A percentile compares a stretch with the other conserved stretches of the same genome.
These are phyloP conservation scores for Lizonia empirigonia DNA, from an alignment of 2,329 filamentous ascomycete genomes.

Conservation along the genomic window DNA sequence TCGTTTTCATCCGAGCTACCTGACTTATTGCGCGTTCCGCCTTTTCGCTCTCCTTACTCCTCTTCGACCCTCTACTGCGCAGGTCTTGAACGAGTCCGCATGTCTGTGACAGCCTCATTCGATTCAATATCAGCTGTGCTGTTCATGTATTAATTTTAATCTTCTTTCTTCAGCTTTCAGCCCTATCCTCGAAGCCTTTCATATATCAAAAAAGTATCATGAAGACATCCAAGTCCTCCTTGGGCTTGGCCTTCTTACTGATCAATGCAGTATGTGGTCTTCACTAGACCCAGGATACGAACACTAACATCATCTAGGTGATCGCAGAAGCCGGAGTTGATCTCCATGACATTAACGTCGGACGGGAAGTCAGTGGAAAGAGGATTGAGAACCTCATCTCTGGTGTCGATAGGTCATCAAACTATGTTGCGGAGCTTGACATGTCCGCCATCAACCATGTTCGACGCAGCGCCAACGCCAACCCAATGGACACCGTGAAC, in stretches of 20 bases:
- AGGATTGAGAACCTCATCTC: conserved; percentile 34
- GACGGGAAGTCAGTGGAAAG: conserved; percentile 29
- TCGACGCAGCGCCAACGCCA: conserved; percentile 16
- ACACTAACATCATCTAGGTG: conserved; percentile 33
- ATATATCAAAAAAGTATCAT: conserved; percentile 23
- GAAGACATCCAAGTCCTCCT: conserved; percentile 36
- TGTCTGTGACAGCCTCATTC: conserved; percentile 39
- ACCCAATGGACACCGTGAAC: conserved; percentile 15
- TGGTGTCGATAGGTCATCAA: conserved; percentile 25
- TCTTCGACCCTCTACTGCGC: conserved; percentile 45
- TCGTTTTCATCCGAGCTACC: conserved; percentile 33
- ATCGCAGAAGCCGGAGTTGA: conserved; percentile 34
- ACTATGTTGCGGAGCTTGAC: conserved; percentile 22
- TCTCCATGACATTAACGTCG: conserved; percentile 30
- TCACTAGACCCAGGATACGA: background rate
- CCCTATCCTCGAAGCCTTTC: background rate
- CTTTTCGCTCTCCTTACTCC: conserved; percentile 24
- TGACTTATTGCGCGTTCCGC: conserved; percentile 23
- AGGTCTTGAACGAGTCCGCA: conserved; percentile 43
- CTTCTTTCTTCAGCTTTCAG: conserved; percentile 3
- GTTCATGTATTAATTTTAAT: conserved; percentile 44
- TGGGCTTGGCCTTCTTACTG: conserved; percentile 36
- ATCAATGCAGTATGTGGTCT: conserved; percentile 37
- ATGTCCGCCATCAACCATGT: conserved; percentile 13
- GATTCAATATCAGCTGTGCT: conserved; percentile 43